Evolutionary conservation across 495 filamentous ascomycete genomes (phyloP), one percentile per base, ranked within the genome.

Genomic region (Daldinia grandis): DNA sequence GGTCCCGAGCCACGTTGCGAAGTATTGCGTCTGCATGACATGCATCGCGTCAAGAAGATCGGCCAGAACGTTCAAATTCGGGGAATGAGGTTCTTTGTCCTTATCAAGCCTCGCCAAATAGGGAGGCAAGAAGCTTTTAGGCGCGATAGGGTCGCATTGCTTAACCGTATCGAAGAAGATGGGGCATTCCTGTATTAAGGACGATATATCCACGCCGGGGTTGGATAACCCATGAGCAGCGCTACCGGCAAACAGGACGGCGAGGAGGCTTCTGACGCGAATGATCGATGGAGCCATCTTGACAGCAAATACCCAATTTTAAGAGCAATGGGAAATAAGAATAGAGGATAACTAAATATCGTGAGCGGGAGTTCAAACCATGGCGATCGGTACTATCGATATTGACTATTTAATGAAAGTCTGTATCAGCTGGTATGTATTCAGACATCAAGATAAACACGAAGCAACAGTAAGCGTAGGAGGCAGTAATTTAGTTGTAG

Each of bases 1-100:
- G 15, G 87, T 93, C 25, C 93, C 94, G 14, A 90, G 76, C 86
- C 91, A 91, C 28, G 90, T 76, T 58, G 89, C 82, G 77, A 96
- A 98, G 78, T 91, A 97, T 15, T 84, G 77, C 28, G 85, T 81
- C 77, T 98, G 93, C 87, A 97, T 90, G 21, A 89, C 87, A 66
- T 87, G 81, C 47, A 97, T 84, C 7, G 91, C 89, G 19, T 84
- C 75, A 15, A 92, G 76, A 15, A 93, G 73, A 28, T 81, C 78
- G 2, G 73, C 66, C 21, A 84, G 80, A 15, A 81, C 60, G 25
- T 72, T 50, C 24, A 71, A 17, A 58, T 79, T 76, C 8, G 71
- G 68, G 7, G 68, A 35, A 42, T 33, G 62, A 7, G 50, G 15
- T 10, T 19, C 28, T 21, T 51, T 64, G 21, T 31, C 40, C 40